Conservation (phyloP, 129 eudicot species). For the Artemisia argyi region DNA sequence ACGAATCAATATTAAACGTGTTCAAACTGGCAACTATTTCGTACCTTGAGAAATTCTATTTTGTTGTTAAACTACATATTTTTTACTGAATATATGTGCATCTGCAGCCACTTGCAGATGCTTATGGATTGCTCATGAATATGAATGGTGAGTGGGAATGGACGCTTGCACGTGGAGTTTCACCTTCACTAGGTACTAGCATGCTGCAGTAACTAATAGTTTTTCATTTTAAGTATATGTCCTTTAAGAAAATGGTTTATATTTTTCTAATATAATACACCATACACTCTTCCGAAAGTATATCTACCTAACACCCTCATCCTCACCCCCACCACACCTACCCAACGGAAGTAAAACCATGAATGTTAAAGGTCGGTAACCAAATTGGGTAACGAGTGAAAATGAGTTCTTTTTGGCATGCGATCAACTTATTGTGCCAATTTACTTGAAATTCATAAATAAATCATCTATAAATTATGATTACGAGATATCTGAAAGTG, state of each 20-base stretch:
- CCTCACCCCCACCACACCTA: no score
- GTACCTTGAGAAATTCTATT: not conserved
- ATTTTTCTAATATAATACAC: not conserved
- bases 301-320: no score
- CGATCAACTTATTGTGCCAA: no score
- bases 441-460: no score
- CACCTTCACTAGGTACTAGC: constrained; percentile 95
- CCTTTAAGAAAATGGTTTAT: no score
- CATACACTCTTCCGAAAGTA: no score
- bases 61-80: not conserved
- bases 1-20: not conserved
- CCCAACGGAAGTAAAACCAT: no score
- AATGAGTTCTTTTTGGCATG: no score
- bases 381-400: no score
- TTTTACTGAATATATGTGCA: constrained; percentile 16
- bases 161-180: constrained; percentile 98
- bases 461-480: no score
- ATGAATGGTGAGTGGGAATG: constrained; percentile 96
- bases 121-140: constrained; percentile 96
- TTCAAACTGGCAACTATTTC: constrained; percentile 3
- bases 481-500: no score
- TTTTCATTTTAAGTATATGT: not conserved
- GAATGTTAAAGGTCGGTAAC: no score
- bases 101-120: constrained; percentile 91
- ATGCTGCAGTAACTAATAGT: constrained; percentile 74